Conservation (phyloP, 208 protist genomes). For the Trypanosoma theileri region DNA sequence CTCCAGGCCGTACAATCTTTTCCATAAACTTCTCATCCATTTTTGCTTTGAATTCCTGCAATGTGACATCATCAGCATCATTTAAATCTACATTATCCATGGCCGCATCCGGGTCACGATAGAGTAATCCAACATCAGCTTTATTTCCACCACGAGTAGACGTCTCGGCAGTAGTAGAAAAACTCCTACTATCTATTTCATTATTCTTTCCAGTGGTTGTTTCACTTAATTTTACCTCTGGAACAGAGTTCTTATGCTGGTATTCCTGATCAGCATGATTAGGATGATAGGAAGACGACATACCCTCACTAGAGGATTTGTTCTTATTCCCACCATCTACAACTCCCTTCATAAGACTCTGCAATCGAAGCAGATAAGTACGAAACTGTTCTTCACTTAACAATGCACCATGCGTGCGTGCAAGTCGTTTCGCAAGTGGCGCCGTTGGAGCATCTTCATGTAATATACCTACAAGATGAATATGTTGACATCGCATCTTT, state of each 20-base stretch:
- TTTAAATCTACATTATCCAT: slow-evolving; percentile 89
- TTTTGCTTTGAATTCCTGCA: slow-evolving; percentile 85
- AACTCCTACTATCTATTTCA: not conserved
- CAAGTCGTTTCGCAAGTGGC: slow-evolving; percentile 55
- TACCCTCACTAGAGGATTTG: not conserved
- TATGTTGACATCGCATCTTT: slow-evolving; percentile 29
- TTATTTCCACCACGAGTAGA: slow-evolving; percentile 42
- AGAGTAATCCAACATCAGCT: slow-evolving; percentile 87
- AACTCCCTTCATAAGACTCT: slow-evolving; percentile 36
- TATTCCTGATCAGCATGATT: slow-evolving; percentile 7
- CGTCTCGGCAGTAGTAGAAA: not conserved
- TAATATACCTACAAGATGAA: slow-evolving; percentile 42
- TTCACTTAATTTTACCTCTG: not conserved
- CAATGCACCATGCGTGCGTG: slow-evolving; percentile 53
- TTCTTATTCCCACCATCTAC: not conserved
- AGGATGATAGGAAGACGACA: not conserved
- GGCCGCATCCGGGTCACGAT: slow-evolving; percentile 83
- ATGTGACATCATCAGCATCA: slow-evolving; percentile 83
- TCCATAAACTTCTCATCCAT: slow-evolving; percentile 84
- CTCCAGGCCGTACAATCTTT: slow-evolving; percentile 73
- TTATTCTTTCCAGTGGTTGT: not conserved
- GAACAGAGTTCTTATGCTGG: not conserved
- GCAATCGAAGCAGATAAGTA: slow-evolving; percentile 56
- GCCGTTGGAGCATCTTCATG: slow-evolving; percentile 34
- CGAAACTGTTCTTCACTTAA: slow-evolving; percentile 63